A percentile compares a stretch with the other conserved stretches of the same genome.
phyloP scores from a whole-genome alignment of 2,329 filamentous ascomycete genomes.

The Diaporthe eres region DNA sequence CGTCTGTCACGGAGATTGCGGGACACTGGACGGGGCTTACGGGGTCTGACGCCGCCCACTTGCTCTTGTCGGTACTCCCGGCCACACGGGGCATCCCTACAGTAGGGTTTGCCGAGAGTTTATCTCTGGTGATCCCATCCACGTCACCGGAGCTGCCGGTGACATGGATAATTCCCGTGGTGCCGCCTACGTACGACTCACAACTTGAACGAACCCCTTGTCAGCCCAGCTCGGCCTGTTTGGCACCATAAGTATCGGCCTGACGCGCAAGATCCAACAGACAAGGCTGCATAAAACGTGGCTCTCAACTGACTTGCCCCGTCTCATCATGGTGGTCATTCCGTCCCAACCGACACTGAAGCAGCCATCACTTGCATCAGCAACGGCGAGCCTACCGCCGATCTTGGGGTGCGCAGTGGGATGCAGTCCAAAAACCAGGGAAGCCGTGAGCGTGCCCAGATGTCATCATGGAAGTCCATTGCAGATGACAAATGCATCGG shows the following conservation, averaged over 20 bases:
- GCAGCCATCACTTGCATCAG: background rate
- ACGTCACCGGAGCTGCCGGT: constrained; percentile 27
- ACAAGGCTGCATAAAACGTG: background rate
- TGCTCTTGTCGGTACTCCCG: constrained; percentile 24
- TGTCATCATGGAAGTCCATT: background rate
- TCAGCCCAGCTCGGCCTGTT: background rate
- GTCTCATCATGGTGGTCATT: background rate
- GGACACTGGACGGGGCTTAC: constrained; percentile 26
- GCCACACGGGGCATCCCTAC: constrained; percentile 28
- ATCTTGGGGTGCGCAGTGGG: background rate
- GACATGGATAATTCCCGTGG: constrained; percentile 19
- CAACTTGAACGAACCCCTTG: background rate
- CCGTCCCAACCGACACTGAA: background rate
- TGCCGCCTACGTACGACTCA: constrained; percentile 5
- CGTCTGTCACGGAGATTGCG: constrained; percentile 29
- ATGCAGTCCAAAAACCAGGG: background rate
- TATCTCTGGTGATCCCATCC: constrained; percentile 32
- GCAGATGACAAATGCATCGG: background rate
- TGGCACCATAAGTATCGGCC: background rate
- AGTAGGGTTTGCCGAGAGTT: constrained; percentile 32
- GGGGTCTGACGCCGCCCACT: constrained; percentile 31
- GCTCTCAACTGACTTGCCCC: background rate
- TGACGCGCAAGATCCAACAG: background rate
- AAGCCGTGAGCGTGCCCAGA: no score
- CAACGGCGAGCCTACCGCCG: background rate